Evolutionary conservation across 2,329 filamentous ascomycete genomes (phyloP), one percentile per base, ranked within the genome.

Genomic region (Fusarium lateritium): DNA sequence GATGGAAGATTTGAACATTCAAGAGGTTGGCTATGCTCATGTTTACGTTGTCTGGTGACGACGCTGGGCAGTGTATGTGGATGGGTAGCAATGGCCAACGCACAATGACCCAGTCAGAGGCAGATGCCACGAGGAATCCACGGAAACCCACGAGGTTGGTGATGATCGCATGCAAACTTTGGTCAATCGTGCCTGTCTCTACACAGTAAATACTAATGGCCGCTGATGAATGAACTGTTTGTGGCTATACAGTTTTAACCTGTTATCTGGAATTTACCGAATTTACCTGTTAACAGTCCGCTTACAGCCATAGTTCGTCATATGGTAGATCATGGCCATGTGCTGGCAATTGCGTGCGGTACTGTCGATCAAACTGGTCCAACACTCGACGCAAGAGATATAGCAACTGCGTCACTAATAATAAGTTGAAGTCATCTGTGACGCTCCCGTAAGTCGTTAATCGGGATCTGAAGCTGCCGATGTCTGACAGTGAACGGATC

Each of bases 21-120:
- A 53, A 62, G 65, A 65, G 62, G 65, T 46, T 71, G 68, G 69
- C 46, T 33, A 53, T 44, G 31, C 42, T 62, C 36, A 61, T 50
- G 70, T 61, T 42, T 54, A 65, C 67, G 70, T 56, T 71, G 50
- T 54, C 49, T 38, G 60, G 69, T 73, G 65, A 71, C 70, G 65
- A 67, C 67, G 58, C 57, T 54, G 49, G 45, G 49, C 58, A 44
- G 43, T 65, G 40, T 56, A 56, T 40, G 39, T 42, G 39, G 40
- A 34, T 38, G 51, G 46, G 40, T 31, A 53, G 42, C 56, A 39
- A 46, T 53, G 47, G 51, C 40, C 45, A 52, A 58, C 28, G 49
- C 47, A 33, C 17, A 47, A 22, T 44, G n/a, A 34, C 33, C 61
- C 61, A 63, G 61, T 64, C 61, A 63, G 61, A 63, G 26, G 43